Base-by-base conservation (phyloP, 257 asterid genomes). In the Przewalskia tangutica region DNA sequence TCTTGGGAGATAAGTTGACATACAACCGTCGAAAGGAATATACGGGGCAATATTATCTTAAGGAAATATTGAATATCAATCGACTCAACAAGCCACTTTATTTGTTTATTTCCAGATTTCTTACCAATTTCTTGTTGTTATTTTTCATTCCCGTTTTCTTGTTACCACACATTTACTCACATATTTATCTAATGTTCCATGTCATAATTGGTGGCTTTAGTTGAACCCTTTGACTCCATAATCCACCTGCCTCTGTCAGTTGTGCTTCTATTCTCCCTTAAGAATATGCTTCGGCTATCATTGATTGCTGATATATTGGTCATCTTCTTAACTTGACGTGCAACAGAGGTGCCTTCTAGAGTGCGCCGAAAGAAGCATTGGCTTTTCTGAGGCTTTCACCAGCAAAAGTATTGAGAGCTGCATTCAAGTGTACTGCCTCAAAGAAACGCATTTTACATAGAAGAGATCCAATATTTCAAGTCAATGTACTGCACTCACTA, bases 291-390 rank as follows among this genome's bases (percentile, higher is more conserved):
- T 40, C 44, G 55, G 54, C 77, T 75, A 13, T 73, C 59, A 48
- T 27, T 75, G 62, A 44, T 75, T 75, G 44, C 62, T 75, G 62
- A 75, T 75, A 50, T 23, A 51, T 75, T 50, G 51, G 32, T 4
- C 68, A 34, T 36, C 42, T 46, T 44, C 48, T 55, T 6, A 23
- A 10, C 2, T 53, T 65, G 76, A 77, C 60, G 46, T 84, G 78
- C 77, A 44, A 75, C 94, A 95, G 98, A 86, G 88, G 92, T 95
- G 84, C 98, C 97, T 40, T 70, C 88, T 53, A 88, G 97, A 87
- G 79, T 77, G 60, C 92, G 50, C 38, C 86, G 82, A 83, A 95
- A 92, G 91, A 95, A 90, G 92, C 97, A 92, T 71, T 95, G 98
- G 97, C 90, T 91, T 71, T 92, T 91, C 77, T 90, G 79, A 85